phyloP scores from a whole-genome alignment of 805 yeast species.

The Zygosaccharomyces lentus region DNA sequence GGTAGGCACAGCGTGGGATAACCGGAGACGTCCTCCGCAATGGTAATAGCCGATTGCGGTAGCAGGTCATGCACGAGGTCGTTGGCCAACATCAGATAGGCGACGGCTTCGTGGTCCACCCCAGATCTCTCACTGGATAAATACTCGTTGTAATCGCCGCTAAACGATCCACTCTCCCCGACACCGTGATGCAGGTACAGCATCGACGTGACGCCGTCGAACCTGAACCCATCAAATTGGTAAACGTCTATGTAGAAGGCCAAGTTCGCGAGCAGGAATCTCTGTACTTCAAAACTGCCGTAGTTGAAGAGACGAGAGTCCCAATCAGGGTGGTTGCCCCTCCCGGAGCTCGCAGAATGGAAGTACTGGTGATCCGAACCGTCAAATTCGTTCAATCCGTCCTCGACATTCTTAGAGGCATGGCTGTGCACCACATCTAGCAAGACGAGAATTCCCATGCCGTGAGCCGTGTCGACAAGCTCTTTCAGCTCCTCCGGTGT shows the following conservation, averaged over 20 bases:
- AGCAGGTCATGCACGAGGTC: slow-evolving; percentile 57
- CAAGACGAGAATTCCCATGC: slow-evolving; percentile 77
- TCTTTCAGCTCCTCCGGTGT: slow-evolving; percentile 93
- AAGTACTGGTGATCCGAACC: slow-evolving; percentile 95
- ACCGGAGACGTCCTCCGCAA: slow-evolving; percentile 97
- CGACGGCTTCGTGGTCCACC: slow-evolving; percentile 84
- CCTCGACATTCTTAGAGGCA: slow-evolving; percentile 89
- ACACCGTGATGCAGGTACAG: slow-evolving; percentile 88
- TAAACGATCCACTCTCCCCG: slow-evolving; percentile 74
- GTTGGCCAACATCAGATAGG: slow-evolving; percentile 89
- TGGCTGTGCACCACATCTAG: slow-evolving; percentile 95
- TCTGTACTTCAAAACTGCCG: slow-evolving; percentile 82
- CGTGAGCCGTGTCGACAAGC: slow-evolving; percentile 87
- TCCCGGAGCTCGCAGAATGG: slow-evolving; percentile 69
- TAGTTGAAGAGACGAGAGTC: slow-evolving; percentile 94
- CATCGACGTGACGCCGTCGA: slow-evolving; percentile 96
- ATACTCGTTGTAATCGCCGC: slow-evolving; percentile 91
- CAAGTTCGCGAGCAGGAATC: slow-evolving; percentile 80
- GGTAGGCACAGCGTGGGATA: slow-evolving; percentile 92
- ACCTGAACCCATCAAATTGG: slow-evolving; percentile 90
- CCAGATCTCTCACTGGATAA: slow-evolving; percentile 59
- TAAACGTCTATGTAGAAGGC: slow-evolving; percentile 79
- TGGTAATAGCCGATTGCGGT: slow-evolving; percentile 56
- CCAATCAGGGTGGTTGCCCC: slow-evolving; percentile 90
- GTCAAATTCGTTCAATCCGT: slow-evolving; percentile 88